Percentiles rank a stretch among this genome's conserved stretches.
Conservation (phyloP, 1,284 basidiomycete species). For the Abortiporus biennis region DNA sequence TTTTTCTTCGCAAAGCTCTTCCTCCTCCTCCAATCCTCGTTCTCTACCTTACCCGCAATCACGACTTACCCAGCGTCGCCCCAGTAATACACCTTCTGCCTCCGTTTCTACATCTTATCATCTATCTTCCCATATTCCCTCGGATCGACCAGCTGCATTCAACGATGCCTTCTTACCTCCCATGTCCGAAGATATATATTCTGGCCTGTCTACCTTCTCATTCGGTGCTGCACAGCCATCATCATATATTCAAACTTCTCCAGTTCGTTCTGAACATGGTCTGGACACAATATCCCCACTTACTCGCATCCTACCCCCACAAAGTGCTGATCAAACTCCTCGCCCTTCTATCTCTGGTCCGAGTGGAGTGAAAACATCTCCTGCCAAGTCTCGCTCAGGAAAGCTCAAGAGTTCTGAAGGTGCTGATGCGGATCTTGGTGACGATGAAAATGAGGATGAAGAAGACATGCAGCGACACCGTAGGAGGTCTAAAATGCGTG, state of each 20-base stretch:
- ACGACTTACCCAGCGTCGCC: constrained; percentile 18
- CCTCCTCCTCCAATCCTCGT: constrained; percentile 14
- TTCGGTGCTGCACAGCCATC: constrained; percentile 29
- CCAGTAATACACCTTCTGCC: constrained; percentile 19
- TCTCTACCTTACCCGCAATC: constrained; percentile 15
- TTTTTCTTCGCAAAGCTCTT: background rate
- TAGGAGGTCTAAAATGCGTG: constrained; percentile 38
- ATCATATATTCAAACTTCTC: constrained; percentile 15
- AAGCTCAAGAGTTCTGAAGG: constrained; percentile 10
- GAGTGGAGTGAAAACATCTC: constrained; percentile 10
- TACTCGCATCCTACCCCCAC: constrained; percentile 17
- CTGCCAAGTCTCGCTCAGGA: constrained; percentile 1
- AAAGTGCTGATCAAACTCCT: constrained; percentile 28
- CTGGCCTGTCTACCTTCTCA: constrained; percentile 30
- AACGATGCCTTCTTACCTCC: constrained; percentile 12
- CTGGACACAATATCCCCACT: constrained; percentile 26
- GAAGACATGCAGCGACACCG: constrained; percentile 27
- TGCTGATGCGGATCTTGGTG: constrained; percentile 18
- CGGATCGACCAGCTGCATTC: constrained; percentile 14
- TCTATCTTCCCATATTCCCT: constrained; percentile 19
- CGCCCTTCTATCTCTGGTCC: constrained; percentile 29
- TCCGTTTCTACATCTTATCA: constrained; percentile 9
- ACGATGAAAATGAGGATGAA: constrained; percentile 25
- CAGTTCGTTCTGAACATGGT: constrained; percentile 11
- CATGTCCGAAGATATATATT: constrained; percentile 29